These are phyloP conservation scores for Russula sp. DNA, from an alignment of 768 basidiomycete species.

Conservation along the genomic window DNA sequence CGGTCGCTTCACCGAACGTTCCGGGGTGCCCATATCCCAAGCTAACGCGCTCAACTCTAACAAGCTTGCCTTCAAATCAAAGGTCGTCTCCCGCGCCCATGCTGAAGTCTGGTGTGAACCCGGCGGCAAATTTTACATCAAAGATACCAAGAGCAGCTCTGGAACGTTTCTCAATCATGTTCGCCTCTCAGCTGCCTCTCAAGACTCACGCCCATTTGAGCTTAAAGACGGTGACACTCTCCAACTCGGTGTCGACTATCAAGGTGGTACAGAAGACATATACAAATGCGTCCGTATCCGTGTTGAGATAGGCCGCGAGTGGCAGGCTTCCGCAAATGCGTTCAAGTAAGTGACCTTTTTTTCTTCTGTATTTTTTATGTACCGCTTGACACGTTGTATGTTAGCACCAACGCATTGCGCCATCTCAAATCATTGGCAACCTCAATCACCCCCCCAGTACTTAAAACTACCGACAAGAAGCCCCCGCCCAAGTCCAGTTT, in stretches of 20 bases:
- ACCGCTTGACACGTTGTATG: background rate
- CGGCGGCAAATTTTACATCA: slow-evolving; percentile 74
- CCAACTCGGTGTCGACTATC: slow-evolving; percentile 96
- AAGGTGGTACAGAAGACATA: slow-evolving; percentile 94
- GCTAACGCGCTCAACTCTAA: slow-evolving; percentile 68
- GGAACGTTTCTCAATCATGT: slow-evolving; percentile 97
- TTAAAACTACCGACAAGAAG: slow-evolving; percentile 32
- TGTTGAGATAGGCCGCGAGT: slow-evolving; percentile 85
- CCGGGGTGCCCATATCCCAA: slow-evolving; percentile 60
- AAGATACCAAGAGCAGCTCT: slow-evolving; percentile 83
- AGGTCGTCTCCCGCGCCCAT: slow-evolving; percentile 91
- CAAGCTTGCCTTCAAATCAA: slow-evolving; percentile 92
- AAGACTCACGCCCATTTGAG: slow-evolving; percentile 71
- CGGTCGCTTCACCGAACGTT: slow-evolving; percentile 90
- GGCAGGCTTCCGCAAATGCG: slow-evolving; percentile 84
- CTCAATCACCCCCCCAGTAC: slow-evolving; percentile 34
- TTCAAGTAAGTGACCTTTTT: slow-evolving; percentile 90
- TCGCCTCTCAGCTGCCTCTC: slow-evolving; percentile 76
- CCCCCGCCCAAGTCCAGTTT: slow-evolving; percentile 42
- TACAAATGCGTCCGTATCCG: slow-evolving; percentile 97
- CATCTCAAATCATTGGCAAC: slow-evolving; percentile 70
- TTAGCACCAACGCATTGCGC: slow-evolving; percentile 70
- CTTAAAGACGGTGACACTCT: slow-evolving; percentile 93
- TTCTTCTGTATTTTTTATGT: too few relatives aligned
- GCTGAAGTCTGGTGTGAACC: slow-evolving; percentile 88